A percentile compares a stretch with the other conserved stretches of the same genome.
Conservation (phyloP, 805 yeast species). For the Danielozyma ontarioensis region DNA sequence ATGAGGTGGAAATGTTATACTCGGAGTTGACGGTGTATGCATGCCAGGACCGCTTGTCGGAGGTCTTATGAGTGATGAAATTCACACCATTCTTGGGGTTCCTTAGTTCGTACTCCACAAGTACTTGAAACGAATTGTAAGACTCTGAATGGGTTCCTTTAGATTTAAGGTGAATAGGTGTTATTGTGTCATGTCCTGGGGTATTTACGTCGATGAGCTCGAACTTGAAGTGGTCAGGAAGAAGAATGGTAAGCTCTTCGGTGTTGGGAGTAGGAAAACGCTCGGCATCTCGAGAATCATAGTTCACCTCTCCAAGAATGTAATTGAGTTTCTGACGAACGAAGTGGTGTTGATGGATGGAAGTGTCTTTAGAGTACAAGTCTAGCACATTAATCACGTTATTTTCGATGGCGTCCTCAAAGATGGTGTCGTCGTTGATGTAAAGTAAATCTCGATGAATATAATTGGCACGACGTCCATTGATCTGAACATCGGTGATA, state of each 20-base stretch:
- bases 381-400: slow-evolving; percentile 35
- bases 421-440: slow-evolving; percentile 28
- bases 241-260: slow-evolving; percentile 56
- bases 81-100: slow-evolving; percentile 71
- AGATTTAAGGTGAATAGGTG: slow-evolving; percentile 32
- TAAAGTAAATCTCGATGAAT: slow-evolving; percentile 50
- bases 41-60: slow-evolving; percentile 61
- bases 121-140: slow-evolving; percentile 70
- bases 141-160: slow-evolving; percentile 24
- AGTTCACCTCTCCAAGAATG: slow-evolving; percentile 44
- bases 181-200: slow-evolving; percentile 17
- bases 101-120: slow-evolving; percentile 57
- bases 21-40: slow-evolving; percentile 82
- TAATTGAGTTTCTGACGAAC: slow-evolving; percentile 49
- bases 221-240: slow-evolving; percentile 65
- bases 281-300: slow-evolving; percentile 18
- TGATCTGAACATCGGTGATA: slow-evolving; percentile 61
- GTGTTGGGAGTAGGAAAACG: slow-evolving; percentile 34
- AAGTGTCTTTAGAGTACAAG: slow-evolving; percentile 33
- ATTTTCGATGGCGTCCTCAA: slow-evolving; percentile 20
- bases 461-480: slow-evolving; percentile 47
- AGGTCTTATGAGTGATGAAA: slow-evolving; percentile 59
- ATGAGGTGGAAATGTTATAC: slow-evolving; percentile 74
- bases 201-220: slow-evolving; percentile 49
- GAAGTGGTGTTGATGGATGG: slow-evolving; percentile 54